Evolutionary conservation across 805 yeast genomes (phyloP).

Genomic region (Yarrowia sp.): DNA sequence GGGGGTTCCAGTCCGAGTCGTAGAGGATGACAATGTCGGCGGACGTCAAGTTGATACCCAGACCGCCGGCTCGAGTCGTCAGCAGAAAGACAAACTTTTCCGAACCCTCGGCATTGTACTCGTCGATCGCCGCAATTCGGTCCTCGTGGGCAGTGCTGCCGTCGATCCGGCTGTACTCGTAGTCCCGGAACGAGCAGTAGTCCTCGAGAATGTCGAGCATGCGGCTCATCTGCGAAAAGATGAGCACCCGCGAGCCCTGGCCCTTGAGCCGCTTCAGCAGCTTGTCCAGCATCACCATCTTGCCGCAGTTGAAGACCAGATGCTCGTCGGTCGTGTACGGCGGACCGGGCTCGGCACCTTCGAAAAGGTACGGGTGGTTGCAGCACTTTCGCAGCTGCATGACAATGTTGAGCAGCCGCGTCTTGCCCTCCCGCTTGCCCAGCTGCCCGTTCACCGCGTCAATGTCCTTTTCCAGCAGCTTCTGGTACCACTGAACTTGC

Average conservation of each 20-base stretch:
- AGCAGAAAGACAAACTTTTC: conserved; percentile 82
- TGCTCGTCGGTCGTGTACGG: conserved; percentile 97
- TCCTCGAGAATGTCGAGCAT: conserved; percentile 89
- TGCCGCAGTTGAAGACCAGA: conserved; percentile 85
- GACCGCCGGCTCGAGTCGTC: conserved; percentile 96
- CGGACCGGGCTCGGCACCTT: conserved; percentile 99
- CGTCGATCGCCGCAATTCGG: conserved; percentile 90
- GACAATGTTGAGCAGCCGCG: conserved; percentile 87
- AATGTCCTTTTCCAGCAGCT: conserved; percentile 86
- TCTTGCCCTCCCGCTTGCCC: conserved; percentile 89
- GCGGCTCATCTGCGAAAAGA: conserved; percentile 94
- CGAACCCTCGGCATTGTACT: conserved; percentile 81
- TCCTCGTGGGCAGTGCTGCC: conserved; percentile 94
- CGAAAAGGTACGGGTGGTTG: conserved; percentile 95
- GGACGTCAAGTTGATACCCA: conserved; percentile 89
- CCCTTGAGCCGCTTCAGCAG: conserved; percentile 71
- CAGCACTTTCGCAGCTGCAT: conserved; percentile 97
- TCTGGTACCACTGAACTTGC: conserved; percentile 93
- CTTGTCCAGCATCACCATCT: conserved; percentile 87
- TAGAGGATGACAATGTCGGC: conserved; percentile 89
- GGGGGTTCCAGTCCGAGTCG: conserved; percentile 98
- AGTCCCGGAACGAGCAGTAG: conserved; percentile 84
- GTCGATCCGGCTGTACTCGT: conserved; percentile 88
- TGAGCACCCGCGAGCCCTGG: conserved; percentile 87
- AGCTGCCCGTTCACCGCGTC: conserved; percentile 96